Base-by-base conservation (phyloP, 2,329 filamentous ascomycete genomes). In the Amesomyces nigricolor region DNA sequence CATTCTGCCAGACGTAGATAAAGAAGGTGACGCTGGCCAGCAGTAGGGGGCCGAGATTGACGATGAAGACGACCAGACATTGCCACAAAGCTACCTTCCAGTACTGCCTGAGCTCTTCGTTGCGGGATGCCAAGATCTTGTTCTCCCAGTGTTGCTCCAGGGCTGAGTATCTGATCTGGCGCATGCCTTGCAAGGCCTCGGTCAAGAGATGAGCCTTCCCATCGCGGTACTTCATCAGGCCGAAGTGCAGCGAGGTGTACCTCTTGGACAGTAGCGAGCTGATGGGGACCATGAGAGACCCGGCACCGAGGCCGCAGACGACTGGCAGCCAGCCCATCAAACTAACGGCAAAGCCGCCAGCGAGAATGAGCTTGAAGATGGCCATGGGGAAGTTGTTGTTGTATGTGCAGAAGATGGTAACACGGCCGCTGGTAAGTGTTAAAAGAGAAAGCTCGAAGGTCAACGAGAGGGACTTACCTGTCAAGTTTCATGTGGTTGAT, bases 401-500 rank as follows among this genome's bases (percentile, higher is more conserved):
- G 61, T 66, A 67, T 2, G 61, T 62, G 56, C 64, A 67, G 32
- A 69, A 69, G 16, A 66, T 68, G 9, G 62, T 65, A 17, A 69
- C 67, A 22, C 67, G 65, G n/a, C 47, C 53, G 43, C 65, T 68
- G 29, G 11, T 14, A 29, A 16, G n/a, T 58, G 46, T 65, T 47
- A 60, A 52, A 29, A 45, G 11, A n/a, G 30, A 3, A 19, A 19
- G 17, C n/a, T n/a, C n/a, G n/a, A n/a, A 19, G 17, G 17, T 3
- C 17, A 19, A 19, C 17, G 17, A 19, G 14, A 5, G 8, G 5
- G 35, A 56, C 61, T 37, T 61, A 68, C 62, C 66, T 67, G 54
- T 71, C 69, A 29, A 71, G 61, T 51, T 70, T 70, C 65, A 71
- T 69, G 59, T 70, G 68, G 56, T 70, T 70, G 44, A 70, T 66